A percentile compares a stretch with the other conserved stretches of the same genome.
phyloP scores from a whole-genome alignment of 2,329 filamentous ascomycete genomes.

The Teratosphaeria pseudoeucalypti region DNA sequence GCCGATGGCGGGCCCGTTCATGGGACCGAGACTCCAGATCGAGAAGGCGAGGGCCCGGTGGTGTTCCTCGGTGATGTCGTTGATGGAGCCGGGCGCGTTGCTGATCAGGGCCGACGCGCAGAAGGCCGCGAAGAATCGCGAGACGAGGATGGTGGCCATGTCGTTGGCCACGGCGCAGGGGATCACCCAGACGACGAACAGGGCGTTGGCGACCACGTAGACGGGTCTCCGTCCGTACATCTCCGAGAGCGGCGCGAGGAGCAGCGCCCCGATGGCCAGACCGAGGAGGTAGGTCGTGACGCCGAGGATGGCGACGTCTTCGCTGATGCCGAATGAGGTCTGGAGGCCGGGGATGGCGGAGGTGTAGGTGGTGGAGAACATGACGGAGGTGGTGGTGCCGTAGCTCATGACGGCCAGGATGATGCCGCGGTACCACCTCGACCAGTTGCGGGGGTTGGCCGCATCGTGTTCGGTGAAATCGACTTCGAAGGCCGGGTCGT shows the following conservation, averaged over 20 bases:
- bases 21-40: conserved; percentile 71
- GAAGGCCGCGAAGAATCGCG: conserved; percentile 63
- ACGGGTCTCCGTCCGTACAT: conserved; percentile 58
- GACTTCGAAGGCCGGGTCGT: conserved; percentile 57
- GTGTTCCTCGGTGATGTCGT: conserved; percentile 73
- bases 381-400: conserved; percentile 45
- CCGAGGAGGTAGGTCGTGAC: conserved; percentile 71
- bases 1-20: conserved; percentile 57
- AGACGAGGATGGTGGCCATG: conserved; percentile 56
- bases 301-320: conserved; percentile 59
- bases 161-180: conserved; percentile 62
- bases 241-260: conserved; percentile 65
- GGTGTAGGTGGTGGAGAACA: conserved; percentile 73
- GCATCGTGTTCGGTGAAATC: conserved; percentile 56
- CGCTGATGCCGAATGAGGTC: conserved; percentile 51
- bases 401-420: conserved; percentile 47
- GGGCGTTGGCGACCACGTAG: conserved; percentile 53
- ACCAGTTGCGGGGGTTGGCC: conserved; percentile 60
- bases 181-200: conserved; percentile 60
- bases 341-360: conserved; percentile 60
- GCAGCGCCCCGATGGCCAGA: conserved; percentile 58
- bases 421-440: conserved; percentile 46
- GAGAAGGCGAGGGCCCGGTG: conserved; percentile 74
- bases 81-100: conserved; percentile 72
- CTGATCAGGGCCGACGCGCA: conserved; percentile 69